phyloP scores from a whole-genome alignment of 768 basidiomycete genomes.

The Asterophora lycoperdoides region DNA sequence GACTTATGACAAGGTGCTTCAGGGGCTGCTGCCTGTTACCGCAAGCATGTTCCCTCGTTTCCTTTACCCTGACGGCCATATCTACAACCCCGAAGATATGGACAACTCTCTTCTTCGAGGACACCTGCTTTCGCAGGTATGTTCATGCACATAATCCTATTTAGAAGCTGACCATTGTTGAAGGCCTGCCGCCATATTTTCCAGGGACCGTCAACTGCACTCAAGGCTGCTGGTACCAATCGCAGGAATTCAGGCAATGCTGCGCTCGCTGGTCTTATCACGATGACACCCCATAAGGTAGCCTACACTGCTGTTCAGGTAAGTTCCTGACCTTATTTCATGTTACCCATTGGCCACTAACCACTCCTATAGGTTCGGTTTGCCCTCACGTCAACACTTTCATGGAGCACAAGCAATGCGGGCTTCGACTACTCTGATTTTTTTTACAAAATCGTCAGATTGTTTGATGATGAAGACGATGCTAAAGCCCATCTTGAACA shows the following conservation, averaged over 20 bases:
- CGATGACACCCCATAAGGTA: slow-evolving; percentile 12
- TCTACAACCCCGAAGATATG: slow-evolving; percentile 1
- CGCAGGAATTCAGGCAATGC: slow-evolving; percentile 16
- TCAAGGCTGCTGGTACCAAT: slow-evolving; percentile 8
- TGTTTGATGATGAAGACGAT: slow-evolving; percentile 4
- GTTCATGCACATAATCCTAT: background rate
- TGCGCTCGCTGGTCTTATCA: slow-evolving; percentile 7
- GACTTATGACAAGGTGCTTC: slow-evolving; percentile 2
- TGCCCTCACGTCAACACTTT: slow-evolving; percentile 1
- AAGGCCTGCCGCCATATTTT: slow-evolving; percentile 16
- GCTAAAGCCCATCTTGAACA: background rate
- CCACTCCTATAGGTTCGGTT: slow-evolving; percentile 1
- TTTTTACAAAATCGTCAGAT: slow-evolving; percentile 9
- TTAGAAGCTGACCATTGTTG: background rate
- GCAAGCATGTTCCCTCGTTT: slow-evolving; percentile 10
- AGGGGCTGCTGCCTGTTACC: background rate
- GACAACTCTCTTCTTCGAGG: background rate
- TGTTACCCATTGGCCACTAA: no score
- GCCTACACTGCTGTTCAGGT: slow-evolving; percentile 21
- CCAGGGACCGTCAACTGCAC: slow-evolving; percentile 15
- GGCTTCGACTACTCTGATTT: slow-evolving; percentile 13
- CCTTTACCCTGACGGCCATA: slow-evolving; percentile 9
- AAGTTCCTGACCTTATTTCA: background rate
- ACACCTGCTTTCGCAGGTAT: slow-evolving; percentile 2
- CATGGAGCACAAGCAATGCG: slow-evolving; percentile 4